These are phyloP conservation scores for Peronosclerospora sorghi DNA, from an alignment of 352 stramenopile genomes.

Conservation along the genomic window DNA sequence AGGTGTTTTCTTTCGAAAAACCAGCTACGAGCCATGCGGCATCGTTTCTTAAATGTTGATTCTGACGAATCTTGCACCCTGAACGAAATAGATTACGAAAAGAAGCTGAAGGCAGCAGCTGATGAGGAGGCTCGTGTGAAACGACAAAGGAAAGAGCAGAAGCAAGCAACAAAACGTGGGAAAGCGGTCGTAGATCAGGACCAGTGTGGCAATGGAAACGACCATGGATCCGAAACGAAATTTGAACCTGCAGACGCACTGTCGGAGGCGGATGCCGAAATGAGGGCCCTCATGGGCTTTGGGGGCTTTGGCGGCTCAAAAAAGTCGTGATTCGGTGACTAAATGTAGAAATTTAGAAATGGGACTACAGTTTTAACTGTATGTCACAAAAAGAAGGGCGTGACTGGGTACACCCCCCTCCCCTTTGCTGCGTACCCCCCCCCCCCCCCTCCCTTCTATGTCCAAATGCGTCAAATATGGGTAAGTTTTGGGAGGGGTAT, in stretches of 20 bases:
- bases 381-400: no score
- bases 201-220: neutral
- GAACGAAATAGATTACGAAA: slow-evolving; percentile 59
- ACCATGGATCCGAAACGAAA: neutral
- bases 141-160: slow-evolving; percentile 61
- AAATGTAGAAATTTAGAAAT: neutral
- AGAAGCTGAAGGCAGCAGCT: slow-evolving; percentile 63
- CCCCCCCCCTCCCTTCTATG: no score
- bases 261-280: slow-evolving; percentile 45
- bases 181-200: slow-evolving; percentile 1
- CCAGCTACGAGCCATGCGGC: neutral
- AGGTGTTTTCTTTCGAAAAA: neutral
- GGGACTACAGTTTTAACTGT: no score
- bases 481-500: no score
- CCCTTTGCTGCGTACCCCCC: no score
- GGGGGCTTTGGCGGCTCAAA: slow-evolving; percentile 77
- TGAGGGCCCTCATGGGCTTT: slow-evolving; percentile 91
- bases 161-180: slow-evolving; percentile 51
- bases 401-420: no score
- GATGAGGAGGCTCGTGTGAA: slow-evolving; percentile 61
- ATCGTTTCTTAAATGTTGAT: neutral
- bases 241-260: slow-evolving; percentile 6
- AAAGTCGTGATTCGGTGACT: slow-evolving; percentile 18
- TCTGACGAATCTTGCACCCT: neutral
- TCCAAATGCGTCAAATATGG: no score